A percentile compares a stretch with the other conserved stretches of the same genome.
phyloP scores from a whole-genome alignment of 163 green algal genomes.

The Scenedesmus sp. region DNA sequence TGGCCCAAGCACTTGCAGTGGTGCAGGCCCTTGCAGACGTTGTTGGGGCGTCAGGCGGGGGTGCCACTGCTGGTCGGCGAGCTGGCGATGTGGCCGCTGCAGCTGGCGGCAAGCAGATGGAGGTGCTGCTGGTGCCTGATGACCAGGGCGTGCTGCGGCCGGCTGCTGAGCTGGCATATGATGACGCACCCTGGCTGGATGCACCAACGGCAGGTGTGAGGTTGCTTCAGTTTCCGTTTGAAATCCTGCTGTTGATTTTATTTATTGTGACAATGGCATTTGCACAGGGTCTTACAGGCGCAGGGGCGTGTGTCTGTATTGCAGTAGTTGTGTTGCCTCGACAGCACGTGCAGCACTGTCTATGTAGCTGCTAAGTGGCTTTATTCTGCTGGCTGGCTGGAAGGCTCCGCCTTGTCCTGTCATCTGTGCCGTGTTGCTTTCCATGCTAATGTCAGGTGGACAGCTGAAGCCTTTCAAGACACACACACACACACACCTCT shows the following conservation, averaged over 20 bases:
- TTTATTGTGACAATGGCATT: too few relatives aligned
- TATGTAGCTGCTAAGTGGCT: background rate
- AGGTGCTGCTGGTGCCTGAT: slow-evolving; percentile 72
- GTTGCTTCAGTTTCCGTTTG: background rate
- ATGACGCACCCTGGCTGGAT: slow-evolving; percentile 85
- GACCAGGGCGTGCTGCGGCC: slow-evolving; percentile 63
- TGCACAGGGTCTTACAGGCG: too few relatives aligned
- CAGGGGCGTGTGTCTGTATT: too few relatives aligned
- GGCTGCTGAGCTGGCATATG: slow-evolving; percentile 74
- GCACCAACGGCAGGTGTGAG: slow-evolving; percentile 22
- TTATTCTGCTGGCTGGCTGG: background rate
- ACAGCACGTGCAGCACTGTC: background rate
- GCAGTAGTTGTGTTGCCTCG: too few relatives aligned
- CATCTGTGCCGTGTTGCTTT: too few relatives aligned
- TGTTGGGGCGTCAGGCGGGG: slow-evolving; percentile 41
- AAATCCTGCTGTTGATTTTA: slow-evolving; percentile 59
- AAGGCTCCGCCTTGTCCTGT: too few relatives aligned
- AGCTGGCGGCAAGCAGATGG: slow-evolving; percentile 15
- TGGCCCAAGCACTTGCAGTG: slow-evolving; percentile 77
- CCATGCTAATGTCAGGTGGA: too few relatives aligned
- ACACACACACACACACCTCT: too few relatives aligned
- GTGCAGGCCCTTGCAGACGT: slow-evolving; percentile 70
- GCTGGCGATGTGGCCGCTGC: background rate
- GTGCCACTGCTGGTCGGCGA: slow-evolving; percentile 32
- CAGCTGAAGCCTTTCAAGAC: too few relatives aligned